Evolutionary conservation across 2,329 filamentous ascomycete species (phyloP).

Genomic region (Botrytis sinoallii): DNA sequence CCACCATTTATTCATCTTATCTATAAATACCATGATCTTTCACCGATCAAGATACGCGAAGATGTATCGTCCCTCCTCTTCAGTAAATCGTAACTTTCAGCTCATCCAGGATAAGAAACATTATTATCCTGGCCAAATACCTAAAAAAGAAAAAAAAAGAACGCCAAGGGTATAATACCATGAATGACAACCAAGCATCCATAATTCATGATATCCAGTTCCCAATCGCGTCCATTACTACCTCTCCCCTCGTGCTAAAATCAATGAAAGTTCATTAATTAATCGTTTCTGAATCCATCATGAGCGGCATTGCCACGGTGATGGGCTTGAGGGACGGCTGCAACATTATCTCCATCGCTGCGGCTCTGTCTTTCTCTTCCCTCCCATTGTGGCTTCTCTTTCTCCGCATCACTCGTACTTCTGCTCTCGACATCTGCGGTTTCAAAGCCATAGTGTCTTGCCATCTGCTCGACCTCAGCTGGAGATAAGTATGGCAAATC

Average conservation of each 20-base stretch:
- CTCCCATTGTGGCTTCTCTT: constrained; percentile 6
- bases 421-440: constrained; percentile 34
- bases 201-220: constrained; percentile 8
- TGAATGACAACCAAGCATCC: constrained; percentile 9
- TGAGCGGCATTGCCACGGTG: constrained; percentile 11
- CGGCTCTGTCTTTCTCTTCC: constrained; percentile 1
- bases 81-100: neutral
- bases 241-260: neutral
- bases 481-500: constrained; percentile 53
- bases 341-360: neutral
- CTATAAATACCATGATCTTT: neutral
- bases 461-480: constrained; percentile 48
- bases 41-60: neutral
- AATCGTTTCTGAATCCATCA: constrained; percentile 17
- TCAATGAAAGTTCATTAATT: neutral
- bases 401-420: constrained; percentile 24
- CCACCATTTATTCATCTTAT: neutral
- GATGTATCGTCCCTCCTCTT: neutral
- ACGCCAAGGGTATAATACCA: constrained; percentile 14
- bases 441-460: constrained; percentile 33
- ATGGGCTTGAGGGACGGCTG: neutral
- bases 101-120: constrained; percentile 6
- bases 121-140: constrained; percentile 9
- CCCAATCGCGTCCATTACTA: constrained; percentile 6
- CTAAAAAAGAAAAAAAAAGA: neutral